Base-by-base conservation (phyloP, 768 basidiomycete genomes). In the Phanerodontia chrysosporium region DNA sequence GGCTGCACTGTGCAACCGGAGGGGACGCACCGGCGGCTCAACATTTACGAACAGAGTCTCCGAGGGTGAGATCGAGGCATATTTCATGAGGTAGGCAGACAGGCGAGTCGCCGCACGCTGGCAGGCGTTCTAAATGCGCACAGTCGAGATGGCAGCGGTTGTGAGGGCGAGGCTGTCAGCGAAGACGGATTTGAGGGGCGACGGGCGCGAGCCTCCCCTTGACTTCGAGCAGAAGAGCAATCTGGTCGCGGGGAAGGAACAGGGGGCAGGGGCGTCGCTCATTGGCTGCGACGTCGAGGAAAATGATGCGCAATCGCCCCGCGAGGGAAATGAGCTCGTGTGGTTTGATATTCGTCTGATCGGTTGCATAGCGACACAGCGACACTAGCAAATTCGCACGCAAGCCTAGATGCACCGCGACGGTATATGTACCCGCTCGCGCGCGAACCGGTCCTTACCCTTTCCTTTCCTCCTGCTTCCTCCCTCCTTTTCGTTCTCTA, bases 401-500 rank as follows among this genome's bases (percentile, higher is more conserved):
- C 54, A 45, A n/a, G 49, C 30, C 22, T 21, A 44, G 53, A 44
- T 32, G 12, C n/a, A 10, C 12, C 5, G 56, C 32, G 42, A 42
- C 9, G 21, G 25, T 60, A 60, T 60, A 60, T 36, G 22, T 28
- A 35, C 36, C 51, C 42, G 7, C 28, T 18, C 44, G 42, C 45
- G 24, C 55, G 21, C n/a, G 49, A 16, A 35, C 35, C 21, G 48
- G 32, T 44, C 60, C 16, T 57, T 35, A 49, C 29, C 57, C 61
- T 58, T 65, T 64, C 67, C 64, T 66, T 63, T 62, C 65, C 67
- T 66, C 64, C 65, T 67, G 62, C 58, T 65, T 63, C 64, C 63
- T 65, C 67, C 62, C 66, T 65, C 68, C 67, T 73, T 70, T 71
- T 66, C 62, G 71, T 68, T 60, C 53, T 64, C 64, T 67, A 62